These are phyloP conservation scores for Climacium dendroides DNA, from an alignment of 225 moss, liverwort and hornwort species.

Conservation along the genomic window DNA sequence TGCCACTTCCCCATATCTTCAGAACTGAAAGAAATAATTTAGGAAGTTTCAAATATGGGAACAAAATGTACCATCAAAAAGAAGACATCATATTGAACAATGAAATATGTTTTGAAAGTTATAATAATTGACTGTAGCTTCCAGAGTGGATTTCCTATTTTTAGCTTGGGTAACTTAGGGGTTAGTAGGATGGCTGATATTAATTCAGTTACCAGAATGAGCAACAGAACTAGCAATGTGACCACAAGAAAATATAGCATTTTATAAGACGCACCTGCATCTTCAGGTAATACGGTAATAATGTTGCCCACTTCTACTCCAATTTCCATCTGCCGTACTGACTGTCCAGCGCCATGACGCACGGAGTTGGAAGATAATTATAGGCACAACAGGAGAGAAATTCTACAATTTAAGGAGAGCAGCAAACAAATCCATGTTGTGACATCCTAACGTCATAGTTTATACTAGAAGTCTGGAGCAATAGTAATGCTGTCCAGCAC, in stretches of 20 bases:
- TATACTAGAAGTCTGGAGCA: not conserved
- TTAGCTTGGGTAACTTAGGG: not conserved
- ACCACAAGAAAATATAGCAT: not conserved
- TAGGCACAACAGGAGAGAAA: not conserved
- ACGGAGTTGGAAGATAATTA: not conserved
- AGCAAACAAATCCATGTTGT: not conserved
- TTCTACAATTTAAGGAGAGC: not conserved
- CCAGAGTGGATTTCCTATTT: not conserved
- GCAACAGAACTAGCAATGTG: not conserved
- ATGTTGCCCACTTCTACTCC: conserved; percentile 44
- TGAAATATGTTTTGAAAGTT: not conserved
- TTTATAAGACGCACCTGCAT: conserved; percentile 21
- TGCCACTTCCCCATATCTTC: not conserved
- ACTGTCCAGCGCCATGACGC: conserved; percentile 12
- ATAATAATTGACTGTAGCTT: not conserved
- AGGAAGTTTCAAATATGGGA: not conserved
- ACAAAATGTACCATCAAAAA: not conserved
- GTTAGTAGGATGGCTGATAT: not conserved
- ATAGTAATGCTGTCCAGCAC: not conserved
- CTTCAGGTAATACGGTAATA: conserved; percentile 37
- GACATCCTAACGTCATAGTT: not conserved
- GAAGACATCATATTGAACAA: not conserved
- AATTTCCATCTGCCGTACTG: conserved; percentile 36
- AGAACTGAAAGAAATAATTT: not conserved
- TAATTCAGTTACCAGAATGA: not conserved